These are phyloP conservation scores for Pyrus communis DNA, from an alignment of 306 rosid genomes.

Conservation along the genomic window DNA sequence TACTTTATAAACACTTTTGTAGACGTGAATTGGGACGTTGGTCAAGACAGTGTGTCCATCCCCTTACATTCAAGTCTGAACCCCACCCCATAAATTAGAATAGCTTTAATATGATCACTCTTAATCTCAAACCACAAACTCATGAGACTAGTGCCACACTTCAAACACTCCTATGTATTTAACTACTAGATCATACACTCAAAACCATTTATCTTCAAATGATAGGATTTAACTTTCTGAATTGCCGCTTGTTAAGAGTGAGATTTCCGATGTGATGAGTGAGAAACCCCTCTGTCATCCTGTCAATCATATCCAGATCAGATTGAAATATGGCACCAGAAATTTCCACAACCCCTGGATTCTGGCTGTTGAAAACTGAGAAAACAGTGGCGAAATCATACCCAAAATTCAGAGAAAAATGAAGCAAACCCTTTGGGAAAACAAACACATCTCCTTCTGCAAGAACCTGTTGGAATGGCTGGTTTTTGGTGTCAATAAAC, in stretches of 20 bases:
- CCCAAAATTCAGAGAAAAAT: conserved; percentile 45
- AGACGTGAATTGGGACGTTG: no score
- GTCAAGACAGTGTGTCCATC: no score
- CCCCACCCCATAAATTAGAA: no score
- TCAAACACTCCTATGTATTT: background rate
- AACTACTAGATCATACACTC: background rate
- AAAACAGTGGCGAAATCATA: conserved; percentile 32
- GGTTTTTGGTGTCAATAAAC: conserved; percentile 51
- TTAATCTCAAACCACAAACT: background rate
- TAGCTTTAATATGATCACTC: background rate
- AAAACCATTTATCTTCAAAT: background rate
- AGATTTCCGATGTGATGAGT: background rate
- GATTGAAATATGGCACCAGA: conserved; percentile 19
- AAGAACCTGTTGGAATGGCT: conserved; percentile 31
- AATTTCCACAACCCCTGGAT: conserved; percentile 51
- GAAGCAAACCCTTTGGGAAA: conserved; percentile 70
- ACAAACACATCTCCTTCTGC: conserved; percentile 58
- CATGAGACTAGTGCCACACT: background rate
- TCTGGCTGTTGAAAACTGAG: conserved; percentile 60
- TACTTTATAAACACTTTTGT: background rate
- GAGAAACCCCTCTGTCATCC: conserved; percentile 24
- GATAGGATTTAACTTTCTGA: background rate
- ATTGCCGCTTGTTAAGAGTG: background rate
- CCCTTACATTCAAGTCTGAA: no score
- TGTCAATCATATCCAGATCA: conserved; percentile 27